Percentiles rank a stretch among this genome's conserved stretches.
phyloP scores from a whole-genome alignment of 2,329 filamentous ascomycete species.

The Aschersonia sp. region DNA sequence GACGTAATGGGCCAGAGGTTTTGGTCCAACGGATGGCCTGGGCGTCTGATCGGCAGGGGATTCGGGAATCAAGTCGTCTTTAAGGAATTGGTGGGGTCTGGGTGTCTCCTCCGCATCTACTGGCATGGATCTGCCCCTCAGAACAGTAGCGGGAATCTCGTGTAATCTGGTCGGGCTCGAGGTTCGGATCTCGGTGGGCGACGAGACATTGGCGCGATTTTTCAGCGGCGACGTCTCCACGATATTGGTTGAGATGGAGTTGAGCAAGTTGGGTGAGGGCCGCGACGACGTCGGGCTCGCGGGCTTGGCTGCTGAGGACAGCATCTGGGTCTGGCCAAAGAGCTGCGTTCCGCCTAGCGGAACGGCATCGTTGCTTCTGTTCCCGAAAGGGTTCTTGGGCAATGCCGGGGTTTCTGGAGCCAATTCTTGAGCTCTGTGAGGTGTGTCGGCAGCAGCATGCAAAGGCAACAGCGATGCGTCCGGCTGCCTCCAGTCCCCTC shows the following conservation, averaged over 20 bases:
- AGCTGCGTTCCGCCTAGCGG: constrained; percentile 31
- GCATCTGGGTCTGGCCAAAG: constrained; percentile 38
- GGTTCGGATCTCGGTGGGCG: constrained; percentile 23
- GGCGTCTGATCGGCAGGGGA: constrained; percentile 16
- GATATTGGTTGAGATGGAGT: constrained; percentile 30
- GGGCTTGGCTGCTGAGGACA: constrained; percentile 32
- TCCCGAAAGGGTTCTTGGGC: constrained; percentile 32
- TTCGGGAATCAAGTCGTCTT: constrained; percentile 19
- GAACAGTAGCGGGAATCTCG: constrained; percentile 15
- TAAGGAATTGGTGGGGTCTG: constrained; percentile 9
- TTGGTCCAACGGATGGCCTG: constrained; percentile 9
- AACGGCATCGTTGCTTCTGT: constrained; percentile 16
- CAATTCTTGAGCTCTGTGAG: constrained; percentile 12
- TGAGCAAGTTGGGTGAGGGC: constrained; percentile 35
- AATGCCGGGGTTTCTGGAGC: constrained; percentile 34
- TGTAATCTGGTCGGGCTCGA: constrained; percentile 25
- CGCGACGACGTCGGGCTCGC: constrained; percentile 42
- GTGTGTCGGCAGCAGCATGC: constrained; percentile 13
- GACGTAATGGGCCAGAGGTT: constrained; percentile 28
- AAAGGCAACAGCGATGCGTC: constrained; percentile 18
- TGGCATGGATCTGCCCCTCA: constrained; percentile 7
- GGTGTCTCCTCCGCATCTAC: constrained; percentile 12
- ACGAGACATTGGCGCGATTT: constrained; percentile 30
- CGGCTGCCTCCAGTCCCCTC: constrained; percentile 22
- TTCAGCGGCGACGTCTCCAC: constrained; percentile 33